Conservation (phyloP, 2,329 filamentous ascomycete genomes). For the Colletotrichum phormii region DNA sequence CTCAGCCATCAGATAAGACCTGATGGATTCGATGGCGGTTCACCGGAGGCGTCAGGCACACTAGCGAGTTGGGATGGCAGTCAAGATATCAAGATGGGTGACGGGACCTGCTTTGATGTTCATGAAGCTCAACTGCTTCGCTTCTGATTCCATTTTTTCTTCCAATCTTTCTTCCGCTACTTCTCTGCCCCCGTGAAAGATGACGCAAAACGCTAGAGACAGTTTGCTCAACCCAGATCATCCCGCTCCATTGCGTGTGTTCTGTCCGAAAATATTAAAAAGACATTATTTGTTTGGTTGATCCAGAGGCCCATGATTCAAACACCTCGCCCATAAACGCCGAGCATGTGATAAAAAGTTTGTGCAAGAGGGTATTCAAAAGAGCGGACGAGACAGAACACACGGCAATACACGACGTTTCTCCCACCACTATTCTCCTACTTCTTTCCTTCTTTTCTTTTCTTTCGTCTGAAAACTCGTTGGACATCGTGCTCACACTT, state of each 20-base stretch:
- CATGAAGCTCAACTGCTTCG: not conserved
- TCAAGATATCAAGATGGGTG: not conserved
- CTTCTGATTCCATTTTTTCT: not conserved
- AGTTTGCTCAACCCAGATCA: not conserved
- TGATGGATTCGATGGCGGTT: not conserved
- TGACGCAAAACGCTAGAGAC: conserved; percentile 7
- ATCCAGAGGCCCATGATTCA: not conserved
- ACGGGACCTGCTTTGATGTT: not conserved
- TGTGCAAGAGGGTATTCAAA: conserved; percentile 32
- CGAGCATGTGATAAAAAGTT: conserved; percentile 32
- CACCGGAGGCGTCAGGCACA: not conserved
- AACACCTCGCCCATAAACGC: conserved; percentile 21
- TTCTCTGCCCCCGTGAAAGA: not conserved
- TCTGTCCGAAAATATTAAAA: conserved; percentile 26
- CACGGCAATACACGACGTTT: not conserved
- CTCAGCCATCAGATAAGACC: not conserved
- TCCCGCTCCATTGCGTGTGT: conserved; percentile 15
- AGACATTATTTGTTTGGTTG: conserved; percentile 24
- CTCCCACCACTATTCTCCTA: not conserved
- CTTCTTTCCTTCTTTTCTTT: not conserved
- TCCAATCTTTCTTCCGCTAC: not conserved
- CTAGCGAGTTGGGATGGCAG: not conserved
- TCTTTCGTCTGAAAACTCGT: too few relatives aligned
- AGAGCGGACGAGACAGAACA: conserved; percentile 32
- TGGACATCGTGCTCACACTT: not conserved